Evolutionary conservation across 2,329 filamentous ascomycete species (phyloP).

Genomic region (Colletotrichum higginsianum): DNA sequence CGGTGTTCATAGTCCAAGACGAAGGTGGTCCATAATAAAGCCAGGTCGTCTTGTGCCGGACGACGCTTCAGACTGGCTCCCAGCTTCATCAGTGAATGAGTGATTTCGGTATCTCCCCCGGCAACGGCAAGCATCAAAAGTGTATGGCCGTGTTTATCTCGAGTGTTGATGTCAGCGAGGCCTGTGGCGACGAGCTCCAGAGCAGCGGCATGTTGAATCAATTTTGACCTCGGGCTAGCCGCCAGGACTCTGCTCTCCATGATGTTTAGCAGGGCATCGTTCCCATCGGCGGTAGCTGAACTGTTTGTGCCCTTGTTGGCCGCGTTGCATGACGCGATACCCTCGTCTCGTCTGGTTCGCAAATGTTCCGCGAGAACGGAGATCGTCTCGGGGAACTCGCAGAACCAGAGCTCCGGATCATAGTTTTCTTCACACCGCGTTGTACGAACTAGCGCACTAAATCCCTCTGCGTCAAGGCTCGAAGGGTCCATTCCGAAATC

Average conservation of each 20-base stretch:
- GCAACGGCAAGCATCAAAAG: background rate
- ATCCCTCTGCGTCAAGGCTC: background rate
- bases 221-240: fast-evolving
- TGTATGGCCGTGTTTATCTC: background rate
- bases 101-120: background rate
- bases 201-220: background rate
- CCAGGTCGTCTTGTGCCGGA: background rate
- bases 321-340: background rate
- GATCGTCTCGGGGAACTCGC: background rate
- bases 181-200: background rate
- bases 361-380: background rate
- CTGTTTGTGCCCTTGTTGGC: background rate
- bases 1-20: background rate
- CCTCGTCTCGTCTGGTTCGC: background rate
- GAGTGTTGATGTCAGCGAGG: background rate
- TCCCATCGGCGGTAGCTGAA: background rate
- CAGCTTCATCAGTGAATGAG: background rate
- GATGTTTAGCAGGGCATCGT: background rate
- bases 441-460: background rate
- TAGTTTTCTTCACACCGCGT: background rate
- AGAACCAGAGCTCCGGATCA: background rate
- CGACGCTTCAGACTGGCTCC: background rate
- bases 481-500: background rate
- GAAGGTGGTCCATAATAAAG: background rate
- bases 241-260: background rate